These are phyloP conservation scores for Penicillium herquei DNA, from an alignment of 495 filamentous ascomycete species.

Conservation along the genomic window DNA sequence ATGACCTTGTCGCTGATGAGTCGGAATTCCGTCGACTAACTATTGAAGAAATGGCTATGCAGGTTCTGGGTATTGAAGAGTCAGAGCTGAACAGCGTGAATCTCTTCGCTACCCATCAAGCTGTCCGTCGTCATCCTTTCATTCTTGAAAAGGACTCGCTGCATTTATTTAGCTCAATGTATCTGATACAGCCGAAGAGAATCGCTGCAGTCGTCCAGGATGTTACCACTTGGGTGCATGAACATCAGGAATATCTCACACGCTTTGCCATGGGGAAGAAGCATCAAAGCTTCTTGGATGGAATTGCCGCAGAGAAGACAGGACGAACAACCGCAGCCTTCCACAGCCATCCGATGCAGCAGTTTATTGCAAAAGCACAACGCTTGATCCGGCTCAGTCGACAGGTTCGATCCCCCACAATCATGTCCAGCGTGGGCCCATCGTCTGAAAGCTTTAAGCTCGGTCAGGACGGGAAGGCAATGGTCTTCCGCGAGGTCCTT, in stretches of 20 bases:
- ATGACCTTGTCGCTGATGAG: constrained; percentile 45
- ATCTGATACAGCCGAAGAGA: constrained; percentile 50
- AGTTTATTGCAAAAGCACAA: constrained; percentile 66
- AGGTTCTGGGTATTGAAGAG: constrained; percentile 41
- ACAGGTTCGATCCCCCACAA: constrained; percentile 56
- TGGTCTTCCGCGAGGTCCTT: constrained; percentile 41
- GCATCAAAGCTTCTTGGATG: background rate
- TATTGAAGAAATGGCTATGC: constrained; percentile 61
- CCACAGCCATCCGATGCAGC: constrained; percentile 39
- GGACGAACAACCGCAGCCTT: background rate
- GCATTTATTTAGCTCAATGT: constrained; percentile 40
- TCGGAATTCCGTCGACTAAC: constrained; percentile 52
- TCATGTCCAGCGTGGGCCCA: constrained; percentile 53
- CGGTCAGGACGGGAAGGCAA: constrained; percentile 28
- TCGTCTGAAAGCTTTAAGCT: constrained; percentile 39
- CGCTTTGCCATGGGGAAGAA: constrained; percentile 24
- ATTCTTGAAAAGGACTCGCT: constrained; percentile 48
- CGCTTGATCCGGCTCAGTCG: constrained; percentile 66
- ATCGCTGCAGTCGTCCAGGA: constrained; percentile 42
- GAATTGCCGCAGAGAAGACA: background rate
- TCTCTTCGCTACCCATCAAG: constrained; percentile 68
- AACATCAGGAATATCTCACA: constrained; percentile 50
- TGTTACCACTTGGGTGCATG: constrained; percentile 57
- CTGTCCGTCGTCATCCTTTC: constrained; percentile 41
- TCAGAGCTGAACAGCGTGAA: constrained; percentile 49